These are phyloP conservation scores for Lactarius indigo DNA, from an alignment of 768 basidiomycete genomes.

Conservation along the genomic window DNA sequence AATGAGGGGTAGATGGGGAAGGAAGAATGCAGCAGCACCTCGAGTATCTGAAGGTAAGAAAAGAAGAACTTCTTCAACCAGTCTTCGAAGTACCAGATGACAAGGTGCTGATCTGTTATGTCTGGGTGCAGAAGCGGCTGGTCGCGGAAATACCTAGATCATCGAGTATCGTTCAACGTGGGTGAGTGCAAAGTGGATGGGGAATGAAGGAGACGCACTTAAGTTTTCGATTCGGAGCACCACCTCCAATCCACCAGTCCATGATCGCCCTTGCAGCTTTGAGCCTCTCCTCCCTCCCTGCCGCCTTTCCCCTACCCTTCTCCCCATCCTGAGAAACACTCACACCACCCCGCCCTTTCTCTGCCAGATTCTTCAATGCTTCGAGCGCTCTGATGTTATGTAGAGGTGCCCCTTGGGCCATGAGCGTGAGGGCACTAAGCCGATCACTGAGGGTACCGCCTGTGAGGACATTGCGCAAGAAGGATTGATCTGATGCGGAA, in stretches of 20 bases:
- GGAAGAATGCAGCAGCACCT: constrained; percentile 46
- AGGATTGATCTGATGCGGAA: constrained; percentile 8
- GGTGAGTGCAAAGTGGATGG: not conserved
- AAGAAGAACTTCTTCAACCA: constrained; percentile 99
- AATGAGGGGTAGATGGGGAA: not conserved
- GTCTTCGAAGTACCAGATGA: constrained; percentile 92
- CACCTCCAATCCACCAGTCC: constrained; percentile 98
- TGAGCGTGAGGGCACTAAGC: constrained; percentile 41
- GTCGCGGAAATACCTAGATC: constrained; percentile 83
- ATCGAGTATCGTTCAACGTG: not conserved
- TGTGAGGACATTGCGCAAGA: constrained; percentile 14
- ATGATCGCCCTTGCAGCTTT: constrained; percentile 88
- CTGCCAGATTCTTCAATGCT: constrained; percentile 69
- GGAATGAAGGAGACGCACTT: constrained; percentile 48
- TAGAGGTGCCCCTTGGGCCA: constrained; percentile 55
- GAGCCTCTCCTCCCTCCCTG: constrained; percentile 84
- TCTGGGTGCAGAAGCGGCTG: constrained; percentile 66
- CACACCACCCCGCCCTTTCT: constrained; percentile 75
- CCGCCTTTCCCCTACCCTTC: constrained; percentile 9
- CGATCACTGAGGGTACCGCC: constrained; percentile 38
- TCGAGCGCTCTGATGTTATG: constrained; percentile 84
- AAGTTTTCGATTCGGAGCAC: constrained; percentile 83
- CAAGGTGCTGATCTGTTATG: constrained; percentile 66
- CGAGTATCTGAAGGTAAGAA: constrained; percentile 82
- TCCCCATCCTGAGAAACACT: constrained; percentile 10